Evolutionary conservation across 2,329 filamentous ascomycete genomes (phyloP), one percentile per base, ranked within the genome.

Genomic region (Monosporascus sp.): DNA sequence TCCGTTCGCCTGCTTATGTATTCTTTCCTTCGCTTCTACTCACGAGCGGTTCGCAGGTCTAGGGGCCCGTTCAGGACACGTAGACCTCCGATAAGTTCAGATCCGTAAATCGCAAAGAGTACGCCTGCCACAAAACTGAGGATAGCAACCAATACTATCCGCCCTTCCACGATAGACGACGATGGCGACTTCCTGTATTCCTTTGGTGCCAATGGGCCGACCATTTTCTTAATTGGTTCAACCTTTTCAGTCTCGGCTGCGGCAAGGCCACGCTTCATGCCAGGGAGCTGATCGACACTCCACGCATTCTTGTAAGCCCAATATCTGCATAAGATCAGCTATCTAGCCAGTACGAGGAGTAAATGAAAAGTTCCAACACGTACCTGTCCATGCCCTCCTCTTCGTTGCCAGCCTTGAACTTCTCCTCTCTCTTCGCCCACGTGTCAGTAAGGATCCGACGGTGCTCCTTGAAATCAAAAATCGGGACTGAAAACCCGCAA

Each of bases 271-370:
- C 67, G 55, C 5, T 63, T 59, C 63, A 74, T 68, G 0, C 66
- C 70, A 0, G 72, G 72, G 0, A 74, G 61, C 0, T 70, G 69
- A 44, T 74, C 72, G 50, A 74, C 65, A 45, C 70, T 73, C 58
- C 62, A 71, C 0, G 71, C 63, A 49, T 72, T 74, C 58, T 74
- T 74, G 40, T 62, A 54, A 0, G 72, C 72, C 72, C 72, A 74
- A 57, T 74, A 74, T 11, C 43, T 46, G 26, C 9, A 16, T 24
- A 27, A 6, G 2, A 16, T 46, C 8, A 46, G 20, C 26, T 46
- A 20, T 5, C 26, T 16, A 22, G 43, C 16, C 17, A 35, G 7
- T 11, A n/a, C 16, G 17, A 20, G 9, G 43, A 19, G 35, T 20
- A 7, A 19, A 19, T 14, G 24, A 26, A 16, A 27, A n/a, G 7